Conservation (phyloP, 2,329 filamentous ascomycete species). For the Xylaria sp. region DNA sequence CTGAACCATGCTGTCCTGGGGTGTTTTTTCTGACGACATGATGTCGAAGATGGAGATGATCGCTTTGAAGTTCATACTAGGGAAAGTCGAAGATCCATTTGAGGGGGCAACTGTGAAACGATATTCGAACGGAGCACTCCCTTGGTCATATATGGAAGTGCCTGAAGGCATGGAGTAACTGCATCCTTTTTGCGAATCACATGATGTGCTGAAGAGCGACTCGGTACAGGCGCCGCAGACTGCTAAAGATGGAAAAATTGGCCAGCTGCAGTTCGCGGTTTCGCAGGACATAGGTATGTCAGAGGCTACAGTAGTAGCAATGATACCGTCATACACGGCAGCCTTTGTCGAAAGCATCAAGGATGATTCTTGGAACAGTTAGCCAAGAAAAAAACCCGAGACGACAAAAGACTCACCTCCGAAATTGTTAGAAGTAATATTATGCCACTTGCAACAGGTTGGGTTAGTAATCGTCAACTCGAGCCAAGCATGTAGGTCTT, state of each 20-base stretch:
- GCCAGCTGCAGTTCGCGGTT: slow-evolving; percentile 52
- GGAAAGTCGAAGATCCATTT: slow-evolving; percentile 36
- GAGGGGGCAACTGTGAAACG: slow-evolving; percentile 48
- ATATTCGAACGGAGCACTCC: slow-evolving; percentile 41
- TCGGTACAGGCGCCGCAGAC: slow-evolving; percentile 51
- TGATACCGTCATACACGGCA: slow-evolving; percentile 53
- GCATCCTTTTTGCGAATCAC: slow-evolving; percentile 42
- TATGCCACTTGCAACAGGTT: slow-evolving; percentile 45
- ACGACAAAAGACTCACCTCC: slow-evolving; percentile 8
- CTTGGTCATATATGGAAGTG: slow-evolving; percentile 44
- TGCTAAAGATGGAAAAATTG: slow-evolving; percentile 50
- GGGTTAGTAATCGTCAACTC: neutral
- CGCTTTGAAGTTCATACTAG: slow-evolving; percentile 40
- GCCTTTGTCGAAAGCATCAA: slow-evolving; percentile 52
- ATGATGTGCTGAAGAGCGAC: slow-evolving; percentile 30
- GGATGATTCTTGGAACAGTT: slow-evolving; percentile 35
- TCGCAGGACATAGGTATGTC: slow-evolving; percentile 46
- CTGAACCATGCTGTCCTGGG: slow-evolving; percentile 34
- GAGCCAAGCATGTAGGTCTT: neutral
- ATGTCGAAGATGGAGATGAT: slow-evolving; percentile 53
- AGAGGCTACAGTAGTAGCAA: slow-evolving; percentile 46
- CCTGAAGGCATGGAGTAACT: slow-evolving; percentile 46
- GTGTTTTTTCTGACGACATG: slow-evolving; percentile 45
- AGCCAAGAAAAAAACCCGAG: slow-evolving; percentile 7
- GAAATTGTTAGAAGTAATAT: slow-evolving; percentile 43